Evolutionary conservation across 257 asterid genomes (phyloP).

Genomic region (Salvia miltiorrhiza): DNA sequence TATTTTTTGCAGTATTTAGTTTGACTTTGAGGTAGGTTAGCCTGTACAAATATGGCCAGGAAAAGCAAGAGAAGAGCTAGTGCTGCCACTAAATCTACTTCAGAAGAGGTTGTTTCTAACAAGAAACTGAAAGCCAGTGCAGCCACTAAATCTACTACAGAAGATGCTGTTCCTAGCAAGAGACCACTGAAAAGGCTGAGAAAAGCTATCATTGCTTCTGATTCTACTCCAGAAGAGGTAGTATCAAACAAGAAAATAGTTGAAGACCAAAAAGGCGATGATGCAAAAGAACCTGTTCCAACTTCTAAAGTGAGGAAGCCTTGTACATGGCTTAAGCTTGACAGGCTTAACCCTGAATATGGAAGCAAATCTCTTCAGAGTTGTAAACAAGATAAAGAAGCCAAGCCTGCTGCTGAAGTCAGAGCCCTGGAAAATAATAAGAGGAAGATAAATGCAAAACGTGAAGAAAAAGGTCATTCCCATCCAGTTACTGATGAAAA

Average conservation of each 20-base stretch:
- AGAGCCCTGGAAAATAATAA: slow-evolving; percentile 21
- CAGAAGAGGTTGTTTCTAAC: slow-evolving; percentile 18
- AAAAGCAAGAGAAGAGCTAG: slow-evolving; percentile 29
- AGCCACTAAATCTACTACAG: slow-evolving; percentile 17
- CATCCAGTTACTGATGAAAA: background rate
- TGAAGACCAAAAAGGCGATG: slow-evolving; percentile 21
- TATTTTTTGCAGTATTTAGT: slow-evolving; percentile 14
- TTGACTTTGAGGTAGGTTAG: slow-evolving; percentile 7
- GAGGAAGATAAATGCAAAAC: slow-evolving; percentile 37
- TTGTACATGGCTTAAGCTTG: slow-evolving; percentile 48
- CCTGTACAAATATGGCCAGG: slow-evolving; percentile 35
- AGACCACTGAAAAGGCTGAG: slow-evolving; percentile 25
- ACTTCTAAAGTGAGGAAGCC: slow-evolving; percentile 45
- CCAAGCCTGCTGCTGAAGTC: slow-evolving; percentile 23
- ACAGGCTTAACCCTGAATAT: slow-evolving; percentile 32
- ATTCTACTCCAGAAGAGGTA: slow-evolving; percentile 24
- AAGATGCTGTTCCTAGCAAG: slow-evolving; percentile 19
- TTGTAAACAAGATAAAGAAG: slow-evolving; percentile 34
- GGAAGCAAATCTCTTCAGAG: slow-evolving; percentile 35
- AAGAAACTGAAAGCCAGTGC: slow-evolving; percentile 13
- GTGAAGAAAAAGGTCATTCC: slow-evolving; percentile 22
- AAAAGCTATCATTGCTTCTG: slow-evolving; percentile 22
- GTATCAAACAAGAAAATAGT: slow-evolving; percentile 20
- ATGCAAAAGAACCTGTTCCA: slow-evolving; percentile 31
- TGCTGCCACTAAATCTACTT: background rate